Evolutionary conservation across 805 yeast genomes (phyloP), one percentile per base, ranked within the genome.

Genomic region (Ogataea henricii): DNA sequence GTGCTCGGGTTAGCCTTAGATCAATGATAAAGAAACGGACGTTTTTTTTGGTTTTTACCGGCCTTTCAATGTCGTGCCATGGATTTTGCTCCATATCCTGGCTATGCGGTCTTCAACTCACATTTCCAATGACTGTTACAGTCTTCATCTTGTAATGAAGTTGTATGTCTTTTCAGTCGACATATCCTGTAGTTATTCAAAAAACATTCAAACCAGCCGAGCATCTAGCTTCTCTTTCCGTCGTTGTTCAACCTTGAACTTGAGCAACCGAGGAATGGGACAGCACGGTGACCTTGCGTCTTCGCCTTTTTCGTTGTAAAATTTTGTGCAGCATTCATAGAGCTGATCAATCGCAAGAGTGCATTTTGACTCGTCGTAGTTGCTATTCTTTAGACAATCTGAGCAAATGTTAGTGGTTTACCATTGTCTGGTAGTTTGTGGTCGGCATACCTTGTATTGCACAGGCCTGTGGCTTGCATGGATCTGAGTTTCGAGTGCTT

Each of bases 1-100:
- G 96, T 87, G 96, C 96, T 87, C 91, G 94, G 94, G 94, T 87
- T 71, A 73, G 87, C 87, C 94, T 86, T 78, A 87, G 91, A 87
- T 70, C 48, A 71, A 81, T 59, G 55, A 39, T 46, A 47, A 36
- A 49, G 47, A 46, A 49, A 50, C 47, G 57, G 59, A 54, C 44
- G 49, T 47, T 52, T 47, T n/a, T 51, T 50, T 52, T 43, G 52
- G 78, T 75, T 76, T 68, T 65, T 65, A 68, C 75, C 76, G 79
- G 79, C 77, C 75, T 63, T 53, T 68, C 70, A 46, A 71, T 74
- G 84, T 74, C 85, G 83, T 72, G 78, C 76, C 73, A 69, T 57
- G 60, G 58, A 51, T 59, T 60, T 51, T 49, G 39, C 46, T 45
- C 42, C n/a, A 54, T 73, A 69, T 73, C 63, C 64, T 65, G 72